A percentile compares a stretch with the other conserved stretches of the same genome.
These are phyloP conservation scores for Aphanomyces euteiches DNA, from an alignment of 352 stramenopile genomes.

Conservation along the genomic window DNA sequence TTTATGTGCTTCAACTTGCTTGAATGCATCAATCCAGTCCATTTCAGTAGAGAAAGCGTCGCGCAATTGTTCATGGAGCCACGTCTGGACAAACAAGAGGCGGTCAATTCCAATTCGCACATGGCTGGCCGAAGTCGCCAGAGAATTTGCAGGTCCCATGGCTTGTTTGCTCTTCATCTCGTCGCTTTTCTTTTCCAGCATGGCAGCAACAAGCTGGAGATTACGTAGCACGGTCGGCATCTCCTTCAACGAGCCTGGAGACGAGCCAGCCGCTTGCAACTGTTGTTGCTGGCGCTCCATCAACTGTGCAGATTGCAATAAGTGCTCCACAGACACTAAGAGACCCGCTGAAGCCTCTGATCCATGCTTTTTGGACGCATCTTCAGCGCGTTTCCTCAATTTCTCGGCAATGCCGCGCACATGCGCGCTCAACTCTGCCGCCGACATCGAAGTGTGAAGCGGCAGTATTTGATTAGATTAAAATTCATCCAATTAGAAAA, in stretches of 20 bases:
- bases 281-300: conserved; percentile 17
- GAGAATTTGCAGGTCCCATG: conserved; percentile 19
- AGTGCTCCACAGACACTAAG: conserved; percentile 18
- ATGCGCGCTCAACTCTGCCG: conserved; percentile 20
- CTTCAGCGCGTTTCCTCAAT: conserved; percentile 23
- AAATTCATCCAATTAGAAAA: conserved; percentile 18
- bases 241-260: neutral
- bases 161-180: conserved; percentile 29
- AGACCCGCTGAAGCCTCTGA: conserved; percentile 15
- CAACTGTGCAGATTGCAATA: conserved; percentile 23
- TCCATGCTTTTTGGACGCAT: conserved; percentile 17
- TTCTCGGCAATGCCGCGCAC: conserved; percentile 26
- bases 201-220: conserved; percentile 16
- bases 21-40: conserved; percentile 6
- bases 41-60: conserved; percentile 15
- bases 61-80: neutral
- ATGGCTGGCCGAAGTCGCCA: conserved; percentile 21
- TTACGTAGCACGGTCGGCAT: conserved; percentile 13
- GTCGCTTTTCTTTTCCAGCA: conserved; percentile 30
- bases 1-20: neutral
- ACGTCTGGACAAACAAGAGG: conserved; percentile 19
- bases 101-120: conserved; percentile 21
- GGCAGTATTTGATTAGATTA: conserved; percentile 13
- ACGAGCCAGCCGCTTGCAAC: neutral
- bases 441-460: conserved; percentile 17